These are phyloP conservation scores for Melanomma pulvis-pyrius DNA, from an alignment of 495 filamentous ascomycete species.

Conservation along the genomic window DNA sequence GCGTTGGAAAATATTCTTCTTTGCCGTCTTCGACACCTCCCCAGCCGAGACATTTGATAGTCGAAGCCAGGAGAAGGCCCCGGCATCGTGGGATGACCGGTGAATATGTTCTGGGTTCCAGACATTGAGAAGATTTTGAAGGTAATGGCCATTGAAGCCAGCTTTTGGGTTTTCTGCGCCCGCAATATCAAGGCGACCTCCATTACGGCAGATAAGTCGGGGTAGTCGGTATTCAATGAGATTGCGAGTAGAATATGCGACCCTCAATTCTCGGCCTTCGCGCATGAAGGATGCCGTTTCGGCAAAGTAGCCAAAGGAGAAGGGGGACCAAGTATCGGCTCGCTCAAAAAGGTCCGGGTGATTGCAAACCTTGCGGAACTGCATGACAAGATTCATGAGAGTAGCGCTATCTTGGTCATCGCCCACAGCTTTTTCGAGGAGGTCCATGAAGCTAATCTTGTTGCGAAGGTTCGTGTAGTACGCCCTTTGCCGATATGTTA, in stretches of 20 bases:
- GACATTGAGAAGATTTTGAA: conserved; percentile 82
- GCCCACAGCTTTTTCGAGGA: conserved; percentile 94
- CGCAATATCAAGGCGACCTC: conserved; percentile 73
- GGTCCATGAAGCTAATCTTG: conserved; percentile 97
- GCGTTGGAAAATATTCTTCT: conserved; percentile 65
- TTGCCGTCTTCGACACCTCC: conserved; percentile 69
- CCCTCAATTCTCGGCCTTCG: conserved; percentile 76
- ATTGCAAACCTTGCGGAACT: conserved; percentile 99
- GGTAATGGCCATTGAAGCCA: conserved; percentile 74
- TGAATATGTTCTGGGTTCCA: conserved; percentile 80
- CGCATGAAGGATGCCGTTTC: conserved; percentile 94
- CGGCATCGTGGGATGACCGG: conserved; percentile 56
- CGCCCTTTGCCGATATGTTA: conserved; percentile 96
- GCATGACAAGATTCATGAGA: conserved; percentile 99
- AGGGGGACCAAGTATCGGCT: conserved; percentile 85
- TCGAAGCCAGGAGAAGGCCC: conserved; percentile 86
- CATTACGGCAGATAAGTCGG: conserved; percentile 73
- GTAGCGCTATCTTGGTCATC: conserved; percentile 94
- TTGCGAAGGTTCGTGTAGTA: conserved; percentile 89
- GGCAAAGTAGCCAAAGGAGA: conserved; percentile 79
- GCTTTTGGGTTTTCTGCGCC: conserved; percentile 72
- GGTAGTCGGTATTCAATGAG: conserved; percentile 83
- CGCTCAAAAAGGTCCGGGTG: conserved; percentile 97
- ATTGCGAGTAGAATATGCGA: conserved; percentile 86
- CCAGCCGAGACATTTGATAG: conserved; percentile 77